Evolutionary conservation across 345 rosid species (phyloP), one percentile per base, ranked within the genome.

Genomic region (Cochlearia excelsa): DNA sequence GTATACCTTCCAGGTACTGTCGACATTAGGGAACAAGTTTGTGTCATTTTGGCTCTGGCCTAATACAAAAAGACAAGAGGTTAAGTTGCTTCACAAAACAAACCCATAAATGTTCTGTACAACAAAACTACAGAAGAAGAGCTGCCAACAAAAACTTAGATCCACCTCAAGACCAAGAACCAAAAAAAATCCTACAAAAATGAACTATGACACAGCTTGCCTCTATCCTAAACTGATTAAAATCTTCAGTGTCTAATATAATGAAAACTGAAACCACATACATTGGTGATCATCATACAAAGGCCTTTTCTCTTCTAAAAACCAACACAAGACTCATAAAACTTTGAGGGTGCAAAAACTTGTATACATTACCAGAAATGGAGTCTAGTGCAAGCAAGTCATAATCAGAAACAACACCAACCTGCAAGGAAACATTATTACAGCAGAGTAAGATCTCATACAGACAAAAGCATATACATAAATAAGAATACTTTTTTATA

Each of bases 371-470:
- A 86, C 98, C 98, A 79, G 98, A 88, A 47, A 92, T 81, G 38
- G 93, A 75, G 76, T 86, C 95, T 6, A 92, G 74, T 45, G 95
- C 95, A 74, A 92, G 64, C 70, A 92, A 69, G 65, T 92, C 98
- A 71, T 92, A 92, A 77, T 92, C 98, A 40, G 98, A 88, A 77
- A 92, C 96, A 68, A 92, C 93, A 45, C 98, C 98, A 73, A 92
- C 93, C 98, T 88, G 80, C 76, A 79, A 37, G 34, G 52, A 43
- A 41, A 44, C 26, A 59, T 44, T 16, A n/a, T 38, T 56, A 46
- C 31, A 51, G 50, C 56, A 54, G 27, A 39, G 8, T 11, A 56
- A 61, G 46, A 8, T 45, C 38, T 52, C 50, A 26, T 7, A 48
- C 7, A 61, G 0, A 68, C 33, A 40, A 54, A 16, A 16, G 0